Base-by-base conservation (phyloP, 2,329 filamentous ascomycete genomes). In the Talaromyces sp. region DNA sequence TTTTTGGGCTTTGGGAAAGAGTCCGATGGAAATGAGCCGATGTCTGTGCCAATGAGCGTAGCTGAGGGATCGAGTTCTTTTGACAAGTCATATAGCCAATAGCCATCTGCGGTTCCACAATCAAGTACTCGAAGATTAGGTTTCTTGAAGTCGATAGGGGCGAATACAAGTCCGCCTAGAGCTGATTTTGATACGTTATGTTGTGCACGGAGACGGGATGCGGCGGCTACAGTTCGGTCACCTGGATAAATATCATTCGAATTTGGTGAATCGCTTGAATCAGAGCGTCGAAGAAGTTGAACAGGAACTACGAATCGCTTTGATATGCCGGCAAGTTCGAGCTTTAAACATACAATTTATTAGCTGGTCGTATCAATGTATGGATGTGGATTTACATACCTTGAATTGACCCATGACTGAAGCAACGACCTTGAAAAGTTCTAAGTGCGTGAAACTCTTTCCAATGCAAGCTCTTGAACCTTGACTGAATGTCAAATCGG, bases 51-150 rank as follows among this genome's bases (percentile, higher is more conserved):
- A 39, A 59, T 43, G 19, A 64, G 47, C 9, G 50, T 31, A 15
- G 62, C 33, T 5, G 62, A 64, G 4, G 62, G 27, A 59, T 47
- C 41, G 25, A 64, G 52, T 43, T 58, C 19, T 19, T 59, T 58
- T 11, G 62, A 64, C 9, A 64, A 27, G 27, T 64, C 62, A 33
- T 58, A 59, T 4, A 64, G 52, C 62, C 62, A 64, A 43, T 64
- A 64, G 13, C 62, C 62, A 11, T 59, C 62, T 3, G 62, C 62
- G 4, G 62, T 64, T 37, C 62, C 62, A 35, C 52, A 64, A 35
- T 64, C 62, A 13, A 64, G 62, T 15, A 64, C 22, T 41, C 45
- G 52, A 11, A 64, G 13, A 10, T 27, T n/a, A 33, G 52, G 52
- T 25, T 31, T 37, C 4, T 62, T 41, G 10, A 62, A 25, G 25